Evolutionary conservation across 192 early-diverging fungal genomes (phyloP).

Genomic region (Podila epicladia): DNA sequence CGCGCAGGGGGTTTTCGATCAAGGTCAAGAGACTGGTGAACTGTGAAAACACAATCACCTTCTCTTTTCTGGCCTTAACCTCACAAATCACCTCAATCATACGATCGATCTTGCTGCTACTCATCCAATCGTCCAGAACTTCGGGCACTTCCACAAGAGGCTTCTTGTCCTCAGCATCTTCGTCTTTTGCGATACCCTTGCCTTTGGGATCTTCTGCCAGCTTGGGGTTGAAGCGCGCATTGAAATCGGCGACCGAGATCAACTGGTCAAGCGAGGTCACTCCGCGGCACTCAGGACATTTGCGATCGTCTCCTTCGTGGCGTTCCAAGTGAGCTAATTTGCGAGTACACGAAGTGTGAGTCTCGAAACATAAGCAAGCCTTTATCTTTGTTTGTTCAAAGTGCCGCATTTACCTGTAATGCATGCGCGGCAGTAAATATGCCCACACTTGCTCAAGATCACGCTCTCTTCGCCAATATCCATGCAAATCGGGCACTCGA

Average conservation of each 20-base stretch:
- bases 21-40: conserved; percentile 62
- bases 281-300: conserved; percentile 39
- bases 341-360: background rate
- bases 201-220: conserved; percentile 27
- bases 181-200: conserved; percentile 30
- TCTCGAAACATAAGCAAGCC: background rate
- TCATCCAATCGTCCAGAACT: conserved; percentile 52
- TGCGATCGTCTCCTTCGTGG: conserved; percentile 44
- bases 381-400: background rate
- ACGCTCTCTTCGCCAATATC: conserved; percentile 48
- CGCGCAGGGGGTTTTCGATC: conserved; percentile 56
- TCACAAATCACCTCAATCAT: conserved; percentile 26
- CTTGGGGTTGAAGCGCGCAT: conserved; percentile 29
- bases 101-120: conserved; percentile 53
- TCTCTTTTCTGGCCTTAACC: conserved; percentile 27
- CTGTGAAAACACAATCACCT: conserved; percentile 71
- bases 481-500: conserved; percentile 53
- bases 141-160: conserved; percentile 56
- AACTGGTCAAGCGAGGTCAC: conserved; percentile 8
- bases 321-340: conserved; percentile 17
- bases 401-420: conserved; percentile 24
- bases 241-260: conserved; percentile 37
- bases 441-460: conserved; percentile 35
- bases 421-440: conserved; percentile 48
- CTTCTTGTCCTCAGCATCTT: conserved; percentile 26